These are phyloP conservation scores for Hanseniaspora gamundiae DNA, from an alignment of 1,139 yeast species.

Conservation along the genomic window DNA sequence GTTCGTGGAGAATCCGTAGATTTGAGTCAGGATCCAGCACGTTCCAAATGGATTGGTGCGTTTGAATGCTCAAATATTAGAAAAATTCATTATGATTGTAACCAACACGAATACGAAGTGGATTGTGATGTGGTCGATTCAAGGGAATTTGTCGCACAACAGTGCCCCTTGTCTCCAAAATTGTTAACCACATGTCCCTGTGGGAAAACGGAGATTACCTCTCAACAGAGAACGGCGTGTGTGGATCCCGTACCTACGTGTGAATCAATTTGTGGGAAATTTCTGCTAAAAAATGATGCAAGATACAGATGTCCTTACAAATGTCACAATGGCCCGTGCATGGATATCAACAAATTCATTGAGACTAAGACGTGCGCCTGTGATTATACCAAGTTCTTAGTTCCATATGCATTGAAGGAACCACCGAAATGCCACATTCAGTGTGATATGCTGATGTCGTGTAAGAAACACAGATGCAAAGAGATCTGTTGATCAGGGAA, in stretches of 20 bases:
- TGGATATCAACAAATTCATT: conserved; percentile 41
- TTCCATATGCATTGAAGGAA: conserved; percentile 51
- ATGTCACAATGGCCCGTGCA: conserved; percentile 73
- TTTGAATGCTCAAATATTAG: conserved; percentile 46
- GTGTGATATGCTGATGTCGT: conserved; percentile 65
- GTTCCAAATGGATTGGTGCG: conserved; percentile 46
- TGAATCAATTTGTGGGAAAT: conserved; percentile 48
- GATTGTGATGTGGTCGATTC: background rate
- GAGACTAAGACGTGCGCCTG: conserved; percentile 27
- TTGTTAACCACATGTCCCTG: conserved; percentile 59
- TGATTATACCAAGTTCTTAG: conserved; percentile 31
- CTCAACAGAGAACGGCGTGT: conserved; percentile 41
- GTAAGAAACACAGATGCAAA: conserved; percentile 71
- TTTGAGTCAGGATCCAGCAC: conserved; percentile 15
- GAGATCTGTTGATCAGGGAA: conserved; percentile 62
- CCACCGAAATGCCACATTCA: conserved; percentile 58
- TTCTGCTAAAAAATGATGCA: conserved; percentile 46
- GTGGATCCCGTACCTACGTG: conserved; percentile 74
- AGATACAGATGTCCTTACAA: conserved; percentile 47
- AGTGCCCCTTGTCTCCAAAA: conserved; percentile 58
- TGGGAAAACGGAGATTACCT: conserved; percentile 40
- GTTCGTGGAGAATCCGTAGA: conserved; percentile 21
- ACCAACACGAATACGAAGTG: conserved; percentile 31
- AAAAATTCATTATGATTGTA: conserved; percentile 48
- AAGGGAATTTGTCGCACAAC: conserved; percentile 14